phyloP scores from a whole-genome alignment of 805 yeast species.

The Maudiozyma turicensis region DNA sequence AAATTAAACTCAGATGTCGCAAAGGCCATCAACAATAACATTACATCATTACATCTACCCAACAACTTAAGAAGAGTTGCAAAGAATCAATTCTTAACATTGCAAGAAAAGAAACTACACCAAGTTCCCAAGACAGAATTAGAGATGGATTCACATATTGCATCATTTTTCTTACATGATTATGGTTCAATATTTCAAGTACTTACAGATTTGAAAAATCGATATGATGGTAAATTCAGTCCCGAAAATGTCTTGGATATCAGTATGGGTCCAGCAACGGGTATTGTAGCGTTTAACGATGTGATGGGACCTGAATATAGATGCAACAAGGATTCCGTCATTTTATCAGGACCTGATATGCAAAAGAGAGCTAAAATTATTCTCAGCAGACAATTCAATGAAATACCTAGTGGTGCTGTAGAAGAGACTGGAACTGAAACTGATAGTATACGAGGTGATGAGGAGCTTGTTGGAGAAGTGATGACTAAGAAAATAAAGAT shows the following conservation, averaged over 20 bases:
- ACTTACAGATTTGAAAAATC: constrained; percentile 50
- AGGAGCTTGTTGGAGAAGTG: constrained; percentile 41
- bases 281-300: constrained; percentile 81
- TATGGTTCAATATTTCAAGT: constrained; percentile 63
- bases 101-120: constrained; percentile 48
- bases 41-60: constrained; percentile 52
- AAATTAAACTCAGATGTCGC: constrained; percentile 49
- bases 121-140: constrained; percentile 33
- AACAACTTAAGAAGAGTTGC: constrained; percentile 53
- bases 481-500: constrained; percentile 47
- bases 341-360: constrained; percentile 68
- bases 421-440: not conserved
- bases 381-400: constrained; percentile 59
- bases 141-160: constrained; percentile 74
- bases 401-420: constrained; percentile 19
- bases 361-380: constrained; percentile 67
- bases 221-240: constrained; percentile 39
- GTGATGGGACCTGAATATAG: constrained; percentile 50
- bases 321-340: constrained; percentile 64
- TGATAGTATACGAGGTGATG: constrained; percentile 16
- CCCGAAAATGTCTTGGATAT: constrained; percentile 68
- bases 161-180: constrained; percentile 70
- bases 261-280: constrained; percentile 88
- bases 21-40: constrained; percentile 51
- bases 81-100: constrained; percentile 41